Evolutionary conservation across 768 basidiomycete species (phyloP).

Genomic region (Tricholoma matsutake): DNA sequence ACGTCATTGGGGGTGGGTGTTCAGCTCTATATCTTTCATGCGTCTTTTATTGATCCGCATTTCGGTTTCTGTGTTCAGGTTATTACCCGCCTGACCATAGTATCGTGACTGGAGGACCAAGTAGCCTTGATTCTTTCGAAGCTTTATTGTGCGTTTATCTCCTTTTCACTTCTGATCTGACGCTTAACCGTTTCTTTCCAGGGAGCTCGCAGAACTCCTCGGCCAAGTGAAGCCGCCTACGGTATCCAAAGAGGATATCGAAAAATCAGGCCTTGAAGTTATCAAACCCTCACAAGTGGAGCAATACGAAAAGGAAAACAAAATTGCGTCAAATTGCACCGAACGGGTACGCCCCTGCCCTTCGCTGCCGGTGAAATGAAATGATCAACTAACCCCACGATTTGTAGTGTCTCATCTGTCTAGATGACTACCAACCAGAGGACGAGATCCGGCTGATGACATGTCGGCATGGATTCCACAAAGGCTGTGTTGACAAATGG

Average conservation of each 20-base stretch:
- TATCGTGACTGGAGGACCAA: conserved; percentile 74
- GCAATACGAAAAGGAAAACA: conserved; percentile 57
- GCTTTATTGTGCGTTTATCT: conserved; percentile 59
- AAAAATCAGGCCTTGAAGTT: conserved; percentile 75
- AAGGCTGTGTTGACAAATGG: conserved; percentile 86
- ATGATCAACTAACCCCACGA: neutral
- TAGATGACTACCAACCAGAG: conserved; percentile 78
- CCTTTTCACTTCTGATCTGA: conserved; percentile 12
- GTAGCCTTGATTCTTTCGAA: conserved; percentile 75
- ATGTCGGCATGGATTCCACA: conserved; percentile 91
- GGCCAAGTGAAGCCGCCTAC: conserved; percentile 84
- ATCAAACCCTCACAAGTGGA: conserved; percentile 56
- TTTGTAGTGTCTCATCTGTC: conserved; percentile 74
- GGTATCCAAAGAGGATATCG: conserved; percentile 80
- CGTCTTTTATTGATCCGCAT: conserved; percentile 6
- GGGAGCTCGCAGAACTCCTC: conserved; percentile 81
- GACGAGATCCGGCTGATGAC: conserved; percentile 78
- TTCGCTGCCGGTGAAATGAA: neutral
- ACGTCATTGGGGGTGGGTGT: conserved; percentile 75
- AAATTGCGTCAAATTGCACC: conserved; percentile 71
- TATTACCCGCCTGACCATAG: conserved; percentile 90
- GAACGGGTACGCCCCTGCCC: conserved; percentile 58
- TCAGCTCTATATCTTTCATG: neutral
- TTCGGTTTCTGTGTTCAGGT: conserved; percentile 40
- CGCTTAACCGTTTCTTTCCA: conserved; percentile 20